phyloP scores from a whole-genome alignment of 129 eudicot species.

The Rutidosis leptorrhynchoides region DNA sequence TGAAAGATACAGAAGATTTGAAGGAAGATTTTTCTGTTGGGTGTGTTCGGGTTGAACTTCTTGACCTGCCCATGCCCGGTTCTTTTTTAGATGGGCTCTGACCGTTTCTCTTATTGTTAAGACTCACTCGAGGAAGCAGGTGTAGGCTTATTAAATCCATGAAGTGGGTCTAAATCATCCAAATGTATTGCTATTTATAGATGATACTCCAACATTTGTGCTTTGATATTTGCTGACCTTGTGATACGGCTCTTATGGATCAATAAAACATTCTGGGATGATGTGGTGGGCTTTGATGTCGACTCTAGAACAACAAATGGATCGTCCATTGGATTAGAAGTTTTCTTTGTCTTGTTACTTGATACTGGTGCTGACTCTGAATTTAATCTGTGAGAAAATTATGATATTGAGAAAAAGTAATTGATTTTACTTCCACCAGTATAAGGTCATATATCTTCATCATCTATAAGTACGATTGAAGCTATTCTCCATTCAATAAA shows the following conservation, averaged over 20 bases:
- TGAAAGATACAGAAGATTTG: slow-evolving; percentile 46
- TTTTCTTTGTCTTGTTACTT: slow-evolving; percentile 35
- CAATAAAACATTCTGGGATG: slow-evolving; percentile 42
- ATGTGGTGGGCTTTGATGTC: slow-evolving; percentile 39
- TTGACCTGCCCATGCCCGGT: slow-evolving; percentile 29
- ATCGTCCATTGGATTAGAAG: slow-evolving; percentile 49
- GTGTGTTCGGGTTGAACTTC: slow-evolving; percentile 47
- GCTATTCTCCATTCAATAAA: too few species aligned
- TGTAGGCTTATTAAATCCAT: slow-evolving; percentile 57
- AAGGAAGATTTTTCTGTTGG: slow-evolving; percentile 45
- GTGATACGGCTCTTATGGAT: slow-evolving; percentile 62
- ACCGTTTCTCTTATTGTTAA: slow-evolving; percentile 41
- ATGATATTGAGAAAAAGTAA: background rate
- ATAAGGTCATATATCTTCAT: too few species aligned
- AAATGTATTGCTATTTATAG: slow-evolving; percentile 51
- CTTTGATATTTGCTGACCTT: slow-evolving; percentile 48
- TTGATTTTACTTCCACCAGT: background rate
- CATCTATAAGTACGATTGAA: too few species aligned
- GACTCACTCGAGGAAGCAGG: slow-evolving; percentile 47
- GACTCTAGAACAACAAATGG: slow-evolving; percentile 76
- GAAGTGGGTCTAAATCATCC: slow-evolving; percentile 81
- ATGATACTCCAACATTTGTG: slow-evolving; percentile 43
- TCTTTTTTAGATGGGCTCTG: slow-evolving; percentile 52
- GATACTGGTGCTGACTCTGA: slow-evolving; percentile 45
- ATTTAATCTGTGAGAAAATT: slow-evolving; percentile 45